Conservation (phyloP, 306 rosid species). For the Glycine tomentella region DNA sequence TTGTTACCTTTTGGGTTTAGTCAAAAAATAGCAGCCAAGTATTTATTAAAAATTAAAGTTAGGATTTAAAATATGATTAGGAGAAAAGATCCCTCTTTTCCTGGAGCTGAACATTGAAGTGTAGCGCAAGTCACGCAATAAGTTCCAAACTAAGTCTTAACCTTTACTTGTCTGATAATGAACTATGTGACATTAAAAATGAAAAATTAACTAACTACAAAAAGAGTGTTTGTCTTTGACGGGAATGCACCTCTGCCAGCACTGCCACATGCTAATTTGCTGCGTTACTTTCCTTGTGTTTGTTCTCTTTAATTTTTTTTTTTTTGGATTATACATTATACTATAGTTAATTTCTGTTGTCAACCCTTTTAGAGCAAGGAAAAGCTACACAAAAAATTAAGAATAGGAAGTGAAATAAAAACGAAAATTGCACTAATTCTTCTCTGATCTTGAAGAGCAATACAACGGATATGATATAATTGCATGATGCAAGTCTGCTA, state of each 20-base stretch:
- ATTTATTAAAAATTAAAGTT: slow-evolving; percentile 8
- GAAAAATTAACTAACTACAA: slow-evolving; percentile 36
- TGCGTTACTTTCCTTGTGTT: slow-evolving; percentile 31
- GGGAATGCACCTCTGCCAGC: slow-evolving; percentile 8
- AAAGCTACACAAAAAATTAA: no score
- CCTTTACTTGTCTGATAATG: slow-evolving; percentile 34
- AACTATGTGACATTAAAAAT: not conserved
- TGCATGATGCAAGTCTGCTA: no score
- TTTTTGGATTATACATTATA: no score
- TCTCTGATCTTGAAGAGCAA: no score
- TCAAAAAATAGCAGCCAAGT: not conserved
- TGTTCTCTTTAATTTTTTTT: not conserved
- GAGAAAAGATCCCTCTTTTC: slow-evolving; percentile 6
- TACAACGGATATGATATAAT: no score
- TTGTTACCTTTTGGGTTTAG: not conserved
- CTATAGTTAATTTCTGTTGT: no score
- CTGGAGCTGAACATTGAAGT: slow-evolving; percentile 29
- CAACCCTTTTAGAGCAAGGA: no score
- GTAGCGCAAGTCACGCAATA: slow-evolving; percentile 64
- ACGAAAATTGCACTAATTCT: no score
- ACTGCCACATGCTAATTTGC: slow-evolving; percentile 18
- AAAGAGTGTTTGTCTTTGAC: slow-evolving; percentile 48
- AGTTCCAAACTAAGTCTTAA: slow-evolving; percentile 24
- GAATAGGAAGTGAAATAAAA: no score
- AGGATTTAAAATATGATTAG: not conserved